These are phyloP conservation scores for Streptanthus diversifolius DNA, from an alignment of 345 rosid species.

Conservation along the genomic window DNA sequence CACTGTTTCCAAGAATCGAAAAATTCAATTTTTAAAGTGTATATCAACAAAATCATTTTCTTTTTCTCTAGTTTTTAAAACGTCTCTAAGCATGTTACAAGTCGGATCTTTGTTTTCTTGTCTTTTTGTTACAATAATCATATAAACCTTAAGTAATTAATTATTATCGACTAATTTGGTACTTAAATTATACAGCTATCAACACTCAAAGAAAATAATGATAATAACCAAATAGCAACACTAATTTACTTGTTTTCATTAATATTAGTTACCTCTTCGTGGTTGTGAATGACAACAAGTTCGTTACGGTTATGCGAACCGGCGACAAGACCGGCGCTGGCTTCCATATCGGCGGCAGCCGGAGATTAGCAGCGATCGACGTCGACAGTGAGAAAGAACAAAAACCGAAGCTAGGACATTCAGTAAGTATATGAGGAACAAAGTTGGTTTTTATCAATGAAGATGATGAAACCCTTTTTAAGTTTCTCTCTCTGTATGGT, in stretches of 20 bases:
- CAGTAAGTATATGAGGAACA: background rate
- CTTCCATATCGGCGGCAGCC: constrained; percentile 59
- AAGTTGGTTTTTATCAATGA: constrained; percentile 36
- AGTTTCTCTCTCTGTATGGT: constrained; percentile 34
- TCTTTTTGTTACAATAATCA: background rate
- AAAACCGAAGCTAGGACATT: background rate
- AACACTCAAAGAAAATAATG: background rate
- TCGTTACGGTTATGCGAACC: constrained; percentile 99
- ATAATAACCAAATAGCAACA: background rate
- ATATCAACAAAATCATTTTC: background rate
- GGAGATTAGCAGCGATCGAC: background rate
- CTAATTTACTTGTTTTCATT: no score
- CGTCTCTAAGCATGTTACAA: background rate
- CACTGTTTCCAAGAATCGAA: background rate
- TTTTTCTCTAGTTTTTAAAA: background rate
- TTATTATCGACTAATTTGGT: background rate
- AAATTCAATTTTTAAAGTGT: background rate
- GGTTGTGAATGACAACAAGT: constrained; percentile 95
- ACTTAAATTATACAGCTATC: background rate
- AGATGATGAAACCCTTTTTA: constrained; percentile 1
- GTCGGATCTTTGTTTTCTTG: background rate
- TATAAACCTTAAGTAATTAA: background rate
- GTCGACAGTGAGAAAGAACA: background rate
- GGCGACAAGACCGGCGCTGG: constrained; percentile 96
- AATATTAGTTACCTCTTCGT: constrained; percentile 88